A percentile compares a stretch with the other conserved stretches of the same genome.
Conservation (phyloP, 768 basidiomycete species). For the Lanmaoa pseudosensibilis region DNA sequence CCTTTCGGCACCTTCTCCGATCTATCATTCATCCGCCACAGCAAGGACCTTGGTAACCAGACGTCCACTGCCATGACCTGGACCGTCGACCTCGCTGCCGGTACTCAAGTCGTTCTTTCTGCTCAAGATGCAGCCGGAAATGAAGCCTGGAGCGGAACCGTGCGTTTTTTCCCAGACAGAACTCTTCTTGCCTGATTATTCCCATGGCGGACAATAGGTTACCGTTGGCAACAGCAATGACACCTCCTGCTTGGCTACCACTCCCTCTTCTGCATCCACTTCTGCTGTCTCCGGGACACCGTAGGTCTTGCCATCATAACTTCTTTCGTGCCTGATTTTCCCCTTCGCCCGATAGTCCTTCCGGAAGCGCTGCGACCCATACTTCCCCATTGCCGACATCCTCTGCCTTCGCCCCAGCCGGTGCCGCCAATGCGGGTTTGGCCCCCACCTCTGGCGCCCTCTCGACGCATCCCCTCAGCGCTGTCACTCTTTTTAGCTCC, state of each 20-base stretch:
- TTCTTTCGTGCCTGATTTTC: slow-evolving; percentile 5
- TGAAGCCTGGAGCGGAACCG: slow-evolving; percentile 67
- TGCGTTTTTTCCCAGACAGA: slow-evolving; percentile 35
- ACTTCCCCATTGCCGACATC: slow-evolving; percentile 13
- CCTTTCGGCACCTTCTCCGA: background rate
- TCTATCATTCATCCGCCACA: slow-evolving; percentile 28
- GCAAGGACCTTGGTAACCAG: slow-evolving; percentile 61
- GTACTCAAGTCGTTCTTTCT: slow-evolving; percentile 50
- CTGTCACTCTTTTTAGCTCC: slow-evolving; percentile 24
- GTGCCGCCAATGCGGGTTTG: slow-evolving; percentile 37
- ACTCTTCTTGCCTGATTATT: background rate
- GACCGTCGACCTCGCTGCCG: slow-evolving; percentile 43
- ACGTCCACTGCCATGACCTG: slow-evolving; percentile 42
- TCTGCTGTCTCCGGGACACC: background rate
- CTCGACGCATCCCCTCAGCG: slow-evolving; percentile 23
- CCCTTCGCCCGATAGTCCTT: background rate
- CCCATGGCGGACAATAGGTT: slow-evolving; percentile 28
- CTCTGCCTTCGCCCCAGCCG: slow-evolving; percentile 21
- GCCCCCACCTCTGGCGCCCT: slow-evolving; percentile 25
- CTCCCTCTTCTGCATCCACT: slow-evolving; percentile 14
- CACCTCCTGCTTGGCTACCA: slow-evolving; percentile 36
- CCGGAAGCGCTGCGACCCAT: background rate
- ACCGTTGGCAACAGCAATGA: slow-evolving; percentile 37
- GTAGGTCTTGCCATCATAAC: slow-evolving; percentile 2
- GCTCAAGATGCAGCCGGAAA: slow-evolving; percentile 51